Evolutionary conservation across 2,329 filamentous ascomycete species (phyloP).

Genomic region (Sporothrix variecibatus): DNA sequence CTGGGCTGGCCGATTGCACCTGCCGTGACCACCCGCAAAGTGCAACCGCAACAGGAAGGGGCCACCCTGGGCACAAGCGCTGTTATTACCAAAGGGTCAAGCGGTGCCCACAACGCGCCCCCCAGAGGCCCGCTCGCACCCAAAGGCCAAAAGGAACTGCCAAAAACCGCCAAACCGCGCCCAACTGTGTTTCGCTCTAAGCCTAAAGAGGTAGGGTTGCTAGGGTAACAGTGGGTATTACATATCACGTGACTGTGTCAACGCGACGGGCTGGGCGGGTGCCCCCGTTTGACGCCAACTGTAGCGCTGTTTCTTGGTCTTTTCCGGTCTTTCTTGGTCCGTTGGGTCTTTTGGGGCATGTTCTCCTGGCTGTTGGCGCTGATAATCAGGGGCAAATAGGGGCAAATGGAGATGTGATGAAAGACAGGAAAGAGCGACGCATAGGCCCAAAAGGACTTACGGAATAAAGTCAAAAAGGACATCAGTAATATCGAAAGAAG

Average conservation of each 20-base stretch:
- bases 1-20: neutral
- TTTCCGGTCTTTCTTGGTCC: neutral
- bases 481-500: neutral
- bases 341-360: neutral
- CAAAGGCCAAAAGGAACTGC: neutral
- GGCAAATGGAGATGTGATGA: conserved; percentile 14
- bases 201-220: conserved; percentile 21
- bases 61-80: neutral
- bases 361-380: conserved; percentile 4
- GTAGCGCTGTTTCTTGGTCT: conserved; percentile 11
- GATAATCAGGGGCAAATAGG: conserved; percentile 20
- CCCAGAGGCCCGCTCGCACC: neutral
- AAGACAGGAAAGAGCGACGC: neutral
- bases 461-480: neutral
- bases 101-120: conserved; percentile 21
- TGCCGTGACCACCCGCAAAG: conserved; percentile 8
- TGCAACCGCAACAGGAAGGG: neutral
- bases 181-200: conserved; percentile 19
- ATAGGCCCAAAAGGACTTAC: neutral
- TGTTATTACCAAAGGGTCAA: conserved; percentile 21
- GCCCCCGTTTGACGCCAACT: conserved; percentile 21
- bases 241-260: conserved; percentile 7
- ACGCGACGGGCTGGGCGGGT: neutral
- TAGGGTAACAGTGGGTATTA: conserved; percentile 24
- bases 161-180: neutral